A percentile compares a stretch with the other conserved stretches of the same genome.
Conservation (phyloP, 2,329 filamentous ascomycete genomes). For the Monosporascus cannonballus region DNA sequence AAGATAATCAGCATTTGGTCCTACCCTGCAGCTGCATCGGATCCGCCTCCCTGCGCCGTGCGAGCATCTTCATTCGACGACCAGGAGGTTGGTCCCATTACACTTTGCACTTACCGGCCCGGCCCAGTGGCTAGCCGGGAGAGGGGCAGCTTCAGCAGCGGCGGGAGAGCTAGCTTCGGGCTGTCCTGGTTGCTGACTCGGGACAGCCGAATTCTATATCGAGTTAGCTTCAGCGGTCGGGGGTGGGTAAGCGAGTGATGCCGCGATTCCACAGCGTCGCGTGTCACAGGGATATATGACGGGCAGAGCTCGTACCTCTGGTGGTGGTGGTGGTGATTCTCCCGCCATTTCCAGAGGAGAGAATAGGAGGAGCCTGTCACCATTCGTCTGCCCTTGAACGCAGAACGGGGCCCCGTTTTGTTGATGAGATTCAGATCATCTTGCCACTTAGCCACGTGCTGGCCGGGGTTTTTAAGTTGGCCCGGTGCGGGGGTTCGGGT, state of each 20-base stretch:
- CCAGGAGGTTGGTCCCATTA: too few relatives aligned
- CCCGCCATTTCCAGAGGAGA: not conserved
- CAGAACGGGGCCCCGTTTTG: too few relatives aligned
- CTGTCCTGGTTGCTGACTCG: not conserved
- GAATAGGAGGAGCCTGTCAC: too few relatives aligned
- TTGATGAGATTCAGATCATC: not conserved
- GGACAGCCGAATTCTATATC: not conserved
- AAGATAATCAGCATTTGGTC: not conserved
- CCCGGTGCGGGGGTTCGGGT: not conserved
- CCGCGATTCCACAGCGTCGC: not conserved
- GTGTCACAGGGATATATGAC: not conserved
- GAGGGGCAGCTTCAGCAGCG: not conserved
- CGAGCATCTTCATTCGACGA: conserved; percentile 11
- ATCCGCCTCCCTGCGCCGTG: conserved; percentile 19
- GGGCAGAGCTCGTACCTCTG: not conserved
- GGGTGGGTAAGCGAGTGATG: not conserved
- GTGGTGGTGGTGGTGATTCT: not conserved
- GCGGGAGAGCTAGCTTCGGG: not conserved
- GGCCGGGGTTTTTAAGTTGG: not conserved
- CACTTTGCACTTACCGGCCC: conserved; percentile 2
- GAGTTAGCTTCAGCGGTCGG: not conserved
- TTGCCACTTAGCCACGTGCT: not conserved
- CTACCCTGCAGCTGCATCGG: not conserved
- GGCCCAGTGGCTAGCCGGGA: conserved; percentile 11
- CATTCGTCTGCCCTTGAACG: too few relatives aligned